These are phyloP conservation scores for Endotrypanum monterogeii DNA, from an alignment of 208 protist species.

Conservation along the genomic window DNA sequence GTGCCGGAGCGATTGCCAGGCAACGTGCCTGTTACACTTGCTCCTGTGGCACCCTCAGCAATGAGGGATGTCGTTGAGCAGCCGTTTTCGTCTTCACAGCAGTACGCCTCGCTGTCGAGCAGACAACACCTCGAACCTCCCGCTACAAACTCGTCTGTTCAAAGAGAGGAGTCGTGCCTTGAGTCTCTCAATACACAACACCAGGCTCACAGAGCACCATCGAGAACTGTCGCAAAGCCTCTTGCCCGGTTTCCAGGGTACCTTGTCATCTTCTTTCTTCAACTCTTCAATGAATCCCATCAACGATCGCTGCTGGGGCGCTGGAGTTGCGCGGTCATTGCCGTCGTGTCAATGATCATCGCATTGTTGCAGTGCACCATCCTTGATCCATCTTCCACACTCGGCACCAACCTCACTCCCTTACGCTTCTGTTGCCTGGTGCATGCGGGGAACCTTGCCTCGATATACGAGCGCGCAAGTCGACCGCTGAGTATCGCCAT, in stretches of 20 bases:
- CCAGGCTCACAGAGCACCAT: not conserved
- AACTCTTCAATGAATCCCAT: conserved; percentile 49
- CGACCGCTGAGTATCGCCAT: conserved; percentile 36
- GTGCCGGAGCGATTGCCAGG: not conserved
- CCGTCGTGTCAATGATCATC: conserved; percentile 25
- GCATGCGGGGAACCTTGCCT: conserved; percentile 43
- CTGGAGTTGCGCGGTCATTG: conserved; percentile 34
- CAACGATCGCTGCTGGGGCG: conserved; percentile 44
- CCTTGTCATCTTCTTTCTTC: conserved; percentile 32
- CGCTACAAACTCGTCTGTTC: not conserved
- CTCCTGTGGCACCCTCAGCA: not conserved
- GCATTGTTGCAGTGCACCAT: conserved; percentile 48
- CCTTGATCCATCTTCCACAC: conserved; percentile 33
- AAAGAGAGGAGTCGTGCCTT: not conserved
- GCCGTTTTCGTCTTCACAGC: not conserved
- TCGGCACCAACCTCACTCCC: conserved; percentile 40
- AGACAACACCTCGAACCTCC: not conserved
- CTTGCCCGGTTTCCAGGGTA: not conserved
- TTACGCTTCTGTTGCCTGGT: conserved; percentile 45
- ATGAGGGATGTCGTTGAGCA: not conserved
- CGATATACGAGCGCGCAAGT: conserved; percentile 28
- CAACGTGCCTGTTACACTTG: not conserved
- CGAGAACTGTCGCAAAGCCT: not conserved
- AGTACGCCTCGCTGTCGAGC: not conserved
- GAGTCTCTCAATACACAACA: not conserved